Evolutionary conservation across 2,329 filamentous ascomycete species (phyloP), one percentile per base, ranked within the genome.

Genomic region (Bipolaris sorokiniana): DNA sequence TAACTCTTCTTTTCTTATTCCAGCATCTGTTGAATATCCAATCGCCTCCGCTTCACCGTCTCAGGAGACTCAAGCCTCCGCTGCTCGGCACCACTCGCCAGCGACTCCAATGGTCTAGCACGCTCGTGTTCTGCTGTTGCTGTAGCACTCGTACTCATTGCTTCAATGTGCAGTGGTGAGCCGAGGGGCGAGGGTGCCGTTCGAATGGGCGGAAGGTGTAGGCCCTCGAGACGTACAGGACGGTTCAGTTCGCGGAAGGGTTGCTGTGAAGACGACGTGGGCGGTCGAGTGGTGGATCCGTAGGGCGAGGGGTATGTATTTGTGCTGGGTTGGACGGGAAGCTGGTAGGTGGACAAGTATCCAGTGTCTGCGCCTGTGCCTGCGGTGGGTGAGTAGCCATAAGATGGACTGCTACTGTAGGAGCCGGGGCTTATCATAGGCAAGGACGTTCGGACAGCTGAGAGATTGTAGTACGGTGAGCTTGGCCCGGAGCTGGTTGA

Each of bases 11-110:
- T 28, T 9, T 6, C 28, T 47, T 66, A 76, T 61, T 73, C 71
- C 34, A 77, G 60, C 45, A 77, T 68, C 59, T 76, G 73, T 31
- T 70, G 69, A 38, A 77, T 76, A 51, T 76, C 76, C 49, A 77
- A 52, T 34, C 73, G 67, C 42, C 74, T 58, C 54, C 74, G 65
- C 63, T 77, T 77, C 20, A 69, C 67, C 3, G 59, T 65, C 31
- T 74, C 71, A 9, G 73, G 70, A 26, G 73, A 73, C 33, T 73
- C 73, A 34, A 70, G 65, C 38, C 59, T 54, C 48, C 64, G 65
- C 36, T 68, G 60, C 6, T 70, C 67, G 7, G 60, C 58, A 26
- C 54, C 45, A 20, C 63, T 71, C 16, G 63, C 59, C n/a, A 66
- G 68, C 3, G 72, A 73, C n/a, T 70, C 67, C 40, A 65, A 66